These are phyloP conservation scores for Silene coronaria DNA, from an alignment of 179 eudicot genomes.

Conservation along the genomic window DNA sequence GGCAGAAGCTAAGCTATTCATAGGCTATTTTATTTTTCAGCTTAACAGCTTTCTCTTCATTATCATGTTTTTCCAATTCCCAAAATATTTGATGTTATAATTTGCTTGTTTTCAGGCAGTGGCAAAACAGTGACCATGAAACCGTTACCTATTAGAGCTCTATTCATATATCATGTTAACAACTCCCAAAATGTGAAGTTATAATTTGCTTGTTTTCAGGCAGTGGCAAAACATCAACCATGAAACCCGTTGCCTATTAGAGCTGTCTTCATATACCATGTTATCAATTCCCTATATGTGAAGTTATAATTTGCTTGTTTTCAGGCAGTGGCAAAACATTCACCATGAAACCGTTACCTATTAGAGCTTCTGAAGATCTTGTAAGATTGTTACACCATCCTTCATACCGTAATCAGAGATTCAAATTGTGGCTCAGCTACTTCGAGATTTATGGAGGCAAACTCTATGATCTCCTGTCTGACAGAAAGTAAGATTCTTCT, in stretches of 20 bases:
- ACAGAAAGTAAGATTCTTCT: conserved; percentile 59
- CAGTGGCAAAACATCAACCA: conserved; percentile 95
- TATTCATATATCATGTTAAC: conserved; percentile 16
- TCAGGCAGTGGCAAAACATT: conserved; percentile 99
- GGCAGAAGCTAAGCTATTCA: neutral
- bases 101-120: no score
- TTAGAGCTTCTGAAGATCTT: conserved; percentile 90
- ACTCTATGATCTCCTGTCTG: conserved; percentile 83
- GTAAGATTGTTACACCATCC: conserved; percentile 83
- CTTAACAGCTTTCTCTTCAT: conserved; percentile 7
- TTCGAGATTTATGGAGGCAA: conserved; percentile 99
- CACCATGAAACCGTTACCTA: conserved; percentile 96
- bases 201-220: conserved; percentile 43
- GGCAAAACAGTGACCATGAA: conserved; percentile 98
- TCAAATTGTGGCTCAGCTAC: conserved; percentile 96
- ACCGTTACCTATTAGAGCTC: conserved; percentile 90
- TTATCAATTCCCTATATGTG: conserved; percentile 8
- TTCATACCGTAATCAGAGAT: conserved; percentile 73
- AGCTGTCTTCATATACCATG: conserved; percentile 40
- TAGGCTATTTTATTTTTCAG: neutral
- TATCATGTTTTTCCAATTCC: conserved; percentile 11
- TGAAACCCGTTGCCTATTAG: conserved; percentile 97
- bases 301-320: conserved; percentile 18
- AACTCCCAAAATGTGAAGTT: conserved; percentile 10
- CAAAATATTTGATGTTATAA: conserved; percentile 11